Evolutionary conservation across 805 yeast species (phyloP).

Genomic region (Candida succiphila): DNA sequence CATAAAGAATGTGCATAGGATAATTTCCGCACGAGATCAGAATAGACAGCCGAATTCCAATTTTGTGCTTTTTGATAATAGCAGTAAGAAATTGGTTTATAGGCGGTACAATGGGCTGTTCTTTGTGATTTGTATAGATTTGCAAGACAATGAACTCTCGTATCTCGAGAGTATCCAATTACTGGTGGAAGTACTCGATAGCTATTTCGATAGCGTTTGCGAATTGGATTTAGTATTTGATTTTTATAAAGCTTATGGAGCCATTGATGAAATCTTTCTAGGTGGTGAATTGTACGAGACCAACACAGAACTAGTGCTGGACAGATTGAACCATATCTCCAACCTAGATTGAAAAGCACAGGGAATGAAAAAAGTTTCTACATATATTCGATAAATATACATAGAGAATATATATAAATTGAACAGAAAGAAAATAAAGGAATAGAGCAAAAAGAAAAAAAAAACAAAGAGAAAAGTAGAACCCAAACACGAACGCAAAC

Average conservation of each 20-base stretch:
- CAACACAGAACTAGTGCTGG: conserved; percentile 56
- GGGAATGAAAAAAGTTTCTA: too few relatives aligned
- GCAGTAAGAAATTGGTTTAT: conserved; percentile 56
- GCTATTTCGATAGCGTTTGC: conserved; percentile 83
- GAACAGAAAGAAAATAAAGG: neutral
- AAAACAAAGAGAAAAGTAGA: neutral
- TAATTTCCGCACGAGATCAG: conserved; percentile 76
- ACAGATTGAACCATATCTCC: conserved; percentile 57
- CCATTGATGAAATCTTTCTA: conserved; percentile 77
- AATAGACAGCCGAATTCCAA: conserved; percentile 44
- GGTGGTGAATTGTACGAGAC: conserved; percentile 91
- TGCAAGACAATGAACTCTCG: conserved; percentile 72
- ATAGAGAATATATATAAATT: neutral
- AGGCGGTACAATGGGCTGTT: conserved; percentile 87
- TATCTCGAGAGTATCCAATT: conserved; percentile 79
- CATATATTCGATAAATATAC: neutral
- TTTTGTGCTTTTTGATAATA: conserved; percentile 6
- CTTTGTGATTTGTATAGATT: conserved; percentile 75
- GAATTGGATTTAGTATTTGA: conserved; percentile 90
- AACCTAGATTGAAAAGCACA: conserved; percentile 40
- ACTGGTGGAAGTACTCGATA: conserved; percentile 80
- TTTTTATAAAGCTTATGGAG: conserved; percentile 73
- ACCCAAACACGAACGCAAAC: too few relatives aligned
- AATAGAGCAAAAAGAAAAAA: neutral
- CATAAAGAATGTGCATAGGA: conserved; percentile 61